Base-by-base conservation (phyloP, 768 basidiomycete species). In the Pleurotus tuoliensis region DNA sequence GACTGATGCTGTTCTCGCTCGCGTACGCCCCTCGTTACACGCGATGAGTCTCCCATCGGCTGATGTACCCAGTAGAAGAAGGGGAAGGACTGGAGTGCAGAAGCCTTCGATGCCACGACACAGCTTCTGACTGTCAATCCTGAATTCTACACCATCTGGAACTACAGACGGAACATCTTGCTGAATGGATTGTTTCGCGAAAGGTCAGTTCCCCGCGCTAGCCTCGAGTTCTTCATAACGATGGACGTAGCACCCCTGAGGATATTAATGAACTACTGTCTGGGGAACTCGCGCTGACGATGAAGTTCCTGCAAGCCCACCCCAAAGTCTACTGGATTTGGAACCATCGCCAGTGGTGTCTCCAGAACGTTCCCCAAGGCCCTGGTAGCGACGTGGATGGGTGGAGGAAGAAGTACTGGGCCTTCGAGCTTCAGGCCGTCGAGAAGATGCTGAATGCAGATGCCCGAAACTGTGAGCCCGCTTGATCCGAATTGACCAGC, bases 291-390 rank as follows among this genome's bases (percentile, higher is more conserved):
- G 72, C 79, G 2, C 80, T 94, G 75, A 98, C 95, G 0, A 91
- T 87, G 67, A 72, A 77, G 3, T 86, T 89, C 5, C 80, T 99
- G 44, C 88, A 90, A 64, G 76, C 80, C 7, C 84, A 95, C 66
- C 97, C 97, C 12, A 99, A 98, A 67, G 87, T 97, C 16, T 99
- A 99, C 68, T 94, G 92, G 88, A 94, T 98, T 63, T 99, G 97
- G 97, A 98, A 94, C 67, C 94, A 99, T 64, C 84, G 97, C 39
- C 78, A 87, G 63, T 98, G 97, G 97, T 95, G 95, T 65, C 82
- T 99, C 1, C 88, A 90, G 67, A 83, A 88, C 54, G 82, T 96
- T 9, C 95, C 96, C 0, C 76, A 80, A 52, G 89, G 86, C 1
- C 92, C 92, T 0, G 76, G 73, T 25, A 63, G 68, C 1, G 77